Conservation (phyloP, 208 protist species). For the Acanthamoeba sp. region DNA sequence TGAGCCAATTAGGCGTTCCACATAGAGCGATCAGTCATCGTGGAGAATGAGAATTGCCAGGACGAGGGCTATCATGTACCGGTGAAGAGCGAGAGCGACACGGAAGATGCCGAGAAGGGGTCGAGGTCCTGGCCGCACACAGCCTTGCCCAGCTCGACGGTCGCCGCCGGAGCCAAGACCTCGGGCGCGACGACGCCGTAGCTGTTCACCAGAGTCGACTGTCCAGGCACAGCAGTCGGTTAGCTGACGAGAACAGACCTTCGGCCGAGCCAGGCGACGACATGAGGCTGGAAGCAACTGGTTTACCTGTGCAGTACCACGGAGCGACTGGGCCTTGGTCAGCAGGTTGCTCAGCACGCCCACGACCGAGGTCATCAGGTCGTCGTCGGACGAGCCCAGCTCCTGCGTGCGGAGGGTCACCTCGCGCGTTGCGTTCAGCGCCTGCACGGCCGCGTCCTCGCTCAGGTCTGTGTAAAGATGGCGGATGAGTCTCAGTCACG, state of each 20-base stretch:
- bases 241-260: not conserved
- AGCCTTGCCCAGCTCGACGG: not conserved
- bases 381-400: not conserved
- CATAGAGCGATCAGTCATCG: not conserved
- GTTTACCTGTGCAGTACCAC: not conserved
- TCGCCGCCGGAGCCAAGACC: not conserved
- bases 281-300: not conserved
- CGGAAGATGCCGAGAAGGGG: not conserved
- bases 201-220: not conserved
- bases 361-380: not conserved
- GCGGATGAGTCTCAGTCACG: not conserved
- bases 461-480: not conserved
- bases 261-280: not conserved
- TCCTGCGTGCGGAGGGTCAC: conserved; percentile 14
- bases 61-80: not conserved
- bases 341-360: conserved; percentile 1
- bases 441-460: not conserved
- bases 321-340: not conserved
- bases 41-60: not conserved
- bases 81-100: conserved; percentile 3
- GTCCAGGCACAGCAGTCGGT: not conserved
- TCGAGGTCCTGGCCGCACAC: conserved; percentile 61
- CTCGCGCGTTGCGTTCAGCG: not conserved
- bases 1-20: not conserved
- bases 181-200: not conserved